Base-by-base conservation (phyloP, 352 stramenopile genomes). In the Pythium aristosporum region DNA sequence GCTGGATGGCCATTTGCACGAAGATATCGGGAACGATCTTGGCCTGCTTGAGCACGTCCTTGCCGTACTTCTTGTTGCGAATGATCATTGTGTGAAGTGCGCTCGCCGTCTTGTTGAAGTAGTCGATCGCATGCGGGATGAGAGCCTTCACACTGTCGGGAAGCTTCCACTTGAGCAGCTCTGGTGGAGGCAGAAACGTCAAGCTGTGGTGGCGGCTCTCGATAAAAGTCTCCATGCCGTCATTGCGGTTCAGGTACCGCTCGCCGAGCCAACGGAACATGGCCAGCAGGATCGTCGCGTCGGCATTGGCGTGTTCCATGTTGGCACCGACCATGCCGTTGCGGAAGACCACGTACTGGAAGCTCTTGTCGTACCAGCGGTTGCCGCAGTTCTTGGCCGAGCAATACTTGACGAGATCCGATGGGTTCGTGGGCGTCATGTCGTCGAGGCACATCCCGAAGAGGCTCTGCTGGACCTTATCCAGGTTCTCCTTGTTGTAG, bases 331-430 rank as follows among this genome's bases (percentile, higher is more conserved):
- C 68, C 72, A 89, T 98, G 21, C 94, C 95, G 68, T 99, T 98
- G 21, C 77, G 75, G 39, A 96, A 97, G 20, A 97, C 83, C 30
- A 98, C 78, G 28, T 98, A 77, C 77, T 98, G 92, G 71, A 98
- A 91, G 20, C 90, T 97, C 75, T 99, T 99, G 77, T 98, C 96
- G 61, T 97, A 98, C 88, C 90, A 98, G 48, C 94, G 89, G 72
- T 98, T 98, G 47, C 75, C 74, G 32, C 66, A 76, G 48, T 72
- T 89, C 11, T 64, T 50, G 18, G 68, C 87, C 47, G 70, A 85
- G 59, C 76, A 96, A 68, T 61, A 77, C 68, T 80, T 74, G 39
- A 76, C 71, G 6, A 88, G 64, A 34, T 77, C 76, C 8, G 79
- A 85, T 2, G 77, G 73, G 7, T 73, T 82, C 1, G 51, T 55